Percentiles rank a stretch among this genome's conserved stretches.
phyloP scores from a whole-genome alignment of 768 basidiomycete genomes.

The Termitomyces sp. region DNA sequence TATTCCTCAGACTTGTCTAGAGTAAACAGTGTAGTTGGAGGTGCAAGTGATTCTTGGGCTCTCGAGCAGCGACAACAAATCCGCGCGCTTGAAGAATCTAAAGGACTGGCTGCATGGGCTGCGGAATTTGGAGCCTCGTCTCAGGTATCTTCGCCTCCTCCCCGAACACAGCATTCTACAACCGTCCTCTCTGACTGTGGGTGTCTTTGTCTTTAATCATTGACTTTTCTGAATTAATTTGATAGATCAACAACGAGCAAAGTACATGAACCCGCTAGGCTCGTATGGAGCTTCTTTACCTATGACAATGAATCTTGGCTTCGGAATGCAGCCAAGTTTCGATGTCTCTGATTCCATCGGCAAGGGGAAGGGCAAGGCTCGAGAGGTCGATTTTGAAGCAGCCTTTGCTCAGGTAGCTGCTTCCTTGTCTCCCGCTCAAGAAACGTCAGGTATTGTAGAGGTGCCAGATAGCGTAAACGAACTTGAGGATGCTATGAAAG shows the following conservation, averaged over 20 bases:
- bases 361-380: slow-evolving; percentile 76
- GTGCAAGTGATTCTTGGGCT: slow-evolving; percentile 48
- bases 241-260: slow-evolving; percentile 36
- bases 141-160: slow-evolving; percentile 17
- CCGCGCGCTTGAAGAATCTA: slow-evolving; percentile 27
- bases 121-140: slow-evolving; percentile 42
- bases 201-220: slow-evolving; percentile 12
- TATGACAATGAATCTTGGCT: slow-evolving; percentile 29
- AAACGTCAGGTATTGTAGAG: slow-evolving; percentile 49
- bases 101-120: slow-evolving; percentile 41
- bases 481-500: slow-evolving; percentile 33
- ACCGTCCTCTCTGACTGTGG: slow-evolving; percentile 31
- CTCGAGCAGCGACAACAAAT: slow-evolving; percentile 41
- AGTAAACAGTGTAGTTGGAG: slow-evolving; percentile 21
- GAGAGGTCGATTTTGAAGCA: slow-evolving; percentile 79
- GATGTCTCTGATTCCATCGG: slow-evolving; percentile 20
- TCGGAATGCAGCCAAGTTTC: slow-evolving; percentile 28
- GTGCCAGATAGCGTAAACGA: slow-evolving; percentile 35
- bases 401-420: slow-evolving; percentile 67
- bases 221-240: not conserved
- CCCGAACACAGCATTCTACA: slow-evolving; percentile 27
- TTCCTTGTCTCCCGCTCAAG: slow-evolving; percentile 36
- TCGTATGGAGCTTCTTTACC: slow-evolving; percentile 33
- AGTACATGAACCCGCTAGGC: slow-evolving; percentile 28
- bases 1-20: slow-evolving; percentile 17